phyloP scores from a whole-genome alignment of 768 basidiomycete species.

The Pulveroboletus sp. region DNA sequence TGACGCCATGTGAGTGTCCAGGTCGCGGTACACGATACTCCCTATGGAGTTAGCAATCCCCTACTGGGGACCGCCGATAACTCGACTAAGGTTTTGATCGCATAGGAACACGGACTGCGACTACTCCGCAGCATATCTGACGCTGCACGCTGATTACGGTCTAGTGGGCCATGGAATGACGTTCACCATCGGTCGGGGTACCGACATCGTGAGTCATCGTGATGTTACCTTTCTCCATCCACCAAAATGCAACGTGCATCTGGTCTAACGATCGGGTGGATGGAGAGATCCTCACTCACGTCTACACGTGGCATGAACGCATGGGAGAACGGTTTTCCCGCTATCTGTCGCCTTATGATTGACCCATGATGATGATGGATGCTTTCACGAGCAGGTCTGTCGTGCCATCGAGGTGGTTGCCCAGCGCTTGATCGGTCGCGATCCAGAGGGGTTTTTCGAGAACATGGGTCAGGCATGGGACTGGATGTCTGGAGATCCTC shows the following conservation, averaged over 20 bases:
- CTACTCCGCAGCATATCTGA: constrained; percentile 83
- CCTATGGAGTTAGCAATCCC: not conserved
- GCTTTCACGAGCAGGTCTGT: constrained; percentile 55
- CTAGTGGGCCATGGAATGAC: constrained; percentile 84
- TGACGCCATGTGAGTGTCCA: constrained; percentile 71
- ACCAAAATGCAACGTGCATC: not conserved
- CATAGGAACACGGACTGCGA: constrained; percentile 91
- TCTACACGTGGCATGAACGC: too few species aligned
- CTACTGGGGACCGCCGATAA: not conserved
- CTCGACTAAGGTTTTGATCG: constrained; percentile 1
- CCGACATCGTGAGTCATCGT: constrained; percentile 66
- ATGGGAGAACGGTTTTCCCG: too few species aligned
- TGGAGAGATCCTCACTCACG: not conserved
- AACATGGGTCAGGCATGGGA: constrained; percentile 94
- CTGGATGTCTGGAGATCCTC: constrained; percentile 80
- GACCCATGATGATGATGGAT: not conserved
- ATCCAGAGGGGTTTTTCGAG: constrained; percentile 74
- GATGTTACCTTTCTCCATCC: not conserved
- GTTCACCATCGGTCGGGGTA: constrained; percentile 91
- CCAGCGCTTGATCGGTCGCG: constrained; percentile 74
- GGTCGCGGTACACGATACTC: not conserved
- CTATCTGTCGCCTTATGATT: not conserved
- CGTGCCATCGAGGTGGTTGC: constrained; percentile 62
- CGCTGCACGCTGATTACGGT: constrained; percentile 45
- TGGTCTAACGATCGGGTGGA: not conserved